These are phyloP conservation scores for Lactarius deliciosus DNA, from an alignment of 768 basidiomycete species.

Conservation along the genomic window DNA sequence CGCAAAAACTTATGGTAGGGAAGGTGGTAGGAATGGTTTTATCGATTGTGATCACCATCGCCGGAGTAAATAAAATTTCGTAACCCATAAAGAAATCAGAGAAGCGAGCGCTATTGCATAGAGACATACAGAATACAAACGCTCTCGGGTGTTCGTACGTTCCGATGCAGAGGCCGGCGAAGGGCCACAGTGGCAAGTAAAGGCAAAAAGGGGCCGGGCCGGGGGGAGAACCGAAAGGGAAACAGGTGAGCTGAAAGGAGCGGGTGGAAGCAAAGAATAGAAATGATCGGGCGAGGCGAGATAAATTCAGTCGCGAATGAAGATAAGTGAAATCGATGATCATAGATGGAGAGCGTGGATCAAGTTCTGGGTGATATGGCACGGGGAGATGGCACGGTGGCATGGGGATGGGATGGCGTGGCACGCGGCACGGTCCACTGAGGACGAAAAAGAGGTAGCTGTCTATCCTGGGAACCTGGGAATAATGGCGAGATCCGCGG, in stretches of 20 bases:
- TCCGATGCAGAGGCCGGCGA: neutral
- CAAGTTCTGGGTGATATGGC: conserved; percentile 6
- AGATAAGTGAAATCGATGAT: conserved; percentile 18
- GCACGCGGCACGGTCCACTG: neutral
- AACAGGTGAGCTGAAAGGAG: conserved; percentile 16
- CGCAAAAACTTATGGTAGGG: conserved; percentile 10
- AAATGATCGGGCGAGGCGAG: conserved; percentile 1
- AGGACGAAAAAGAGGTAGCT: neutral
- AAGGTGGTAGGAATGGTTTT: neutral
- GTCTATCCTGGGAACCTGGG: conserved; percentile 15
- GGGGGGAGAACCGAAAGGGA: neutral
- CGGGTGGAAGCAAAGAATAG: conserved; percentile 17
- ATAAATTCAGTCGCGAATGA: neutral
- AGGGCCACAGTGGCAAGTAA: neutral
- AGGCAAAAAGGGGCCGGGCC: conserved; percentile 4
- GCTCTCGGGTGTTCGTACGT: neutral
- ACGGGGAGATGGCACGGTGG: neutral
- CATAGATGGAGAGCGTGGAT: conserved; percentile 9
- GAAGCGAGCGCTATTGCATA: neutral
- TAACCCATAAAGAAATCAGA: neutral
- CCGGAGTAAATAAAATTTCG: conserved; percentile 10
- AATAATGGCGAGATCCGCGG: conserved; percentile 28
- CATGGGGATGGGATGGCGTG: conserved; percentile 1
- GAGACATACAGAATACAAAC: neutral
- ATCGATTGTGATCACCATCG: conserved; percentile 22